A percentile compares a stretch with the other conserved stretches of the same genome.
Evolutionary conservation across 2,329 filamentous ascomycete genomes (phyloP).

Genomic region (Fusarium oligoseptatum): DNA sequence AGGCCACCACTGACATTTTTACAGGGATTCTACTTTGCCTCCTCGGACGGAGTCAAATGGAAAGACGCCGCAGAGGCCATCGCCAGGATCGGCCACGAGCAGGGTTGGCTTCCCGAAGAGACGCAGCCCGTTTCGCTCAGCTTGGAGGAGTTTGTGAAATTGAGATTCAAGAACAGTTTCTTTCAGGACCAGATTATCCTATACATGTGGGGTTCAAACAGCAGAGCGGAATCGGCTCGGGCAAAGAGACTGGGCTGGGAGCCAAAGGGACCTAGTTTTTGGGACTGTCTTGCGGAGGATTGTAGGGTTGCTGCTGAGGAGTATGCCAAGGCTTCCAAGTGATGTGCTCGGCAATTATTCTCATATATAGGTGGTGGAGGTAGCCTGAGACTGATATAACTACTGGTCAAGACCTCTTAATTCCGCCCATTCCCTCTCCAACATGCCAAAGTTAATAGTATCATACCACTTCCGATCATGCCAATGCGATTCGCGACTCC

Average conservation of each 20-base stretch:
- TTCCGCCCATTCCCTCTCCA: slow-evolving; percentile 55
- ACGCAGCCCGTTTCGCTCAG: neutral
- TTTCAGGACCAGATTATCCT: neutral
- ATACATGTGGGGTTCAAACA: neutral
- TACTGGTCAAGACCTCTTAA: slow-evolving; percentile 21
- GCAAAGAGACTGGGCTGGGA: neutral
- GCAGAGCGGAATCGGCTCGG: neutral
- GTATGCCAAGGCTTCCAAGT: neutral
- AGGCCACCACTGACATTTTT: neutral
- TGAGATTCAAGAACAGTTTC: neutral
- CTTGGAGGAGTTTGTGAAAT: neutral
- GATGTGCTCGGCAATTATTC: neutral
- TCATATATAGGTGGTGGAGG: neutral
- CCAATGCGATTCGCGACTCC: slow-evolving; percentile 57
- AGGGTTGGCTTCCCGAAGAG: neutral
- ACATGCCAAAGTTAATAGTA: slow-evolving; percentile 51
- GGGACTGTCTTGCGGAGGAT: neutral
- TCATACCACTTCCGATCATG: slow-evolving; percentile 58
- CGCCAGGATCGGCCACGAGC: neutral
- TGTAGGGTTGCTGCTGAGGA: neutral
- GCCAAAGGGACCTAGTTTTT: neutral
- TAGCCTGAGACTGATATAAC: no score
- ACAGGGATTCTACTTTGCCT: neutral
- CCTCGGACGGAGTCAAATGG: neutral
- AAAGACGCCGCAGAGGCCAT: neutral